Percentiles rank a stretch among this genome's conserved stretches.
These are phyloP conservation scores for Flaveria bidentis DNA, from an alignment of 129 eudicot genomes.

Conservation along the genomic window DNA sequence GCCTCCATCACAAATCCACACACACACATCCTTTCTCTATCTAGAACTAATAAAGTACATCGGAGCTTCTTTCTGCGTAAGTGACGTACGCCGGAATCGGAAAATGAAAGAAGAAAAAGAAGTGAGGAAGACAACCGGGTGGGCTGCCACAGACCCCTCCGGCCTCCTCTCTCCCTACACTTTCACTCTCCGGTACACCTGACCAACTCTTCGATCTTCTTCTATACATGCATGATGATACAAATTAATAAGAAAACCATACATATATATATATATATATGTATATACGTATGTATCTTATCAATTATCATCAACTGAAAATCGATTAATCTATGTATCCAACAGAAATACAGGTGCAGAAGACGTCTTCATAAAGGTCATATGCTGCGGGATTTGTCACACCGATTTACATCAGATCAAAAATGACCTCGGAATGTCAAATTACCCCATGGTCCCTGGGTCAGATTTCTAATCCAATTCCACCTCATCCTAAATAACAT, in stretches of 20 bases:
- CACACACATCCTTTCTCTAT: background rate
- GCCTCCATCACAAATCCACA: background rate
- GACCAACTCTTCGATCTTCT: background rate
- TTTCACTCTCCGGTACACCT: conserved; percentile 68
- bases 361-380: conserved; percentile 72
- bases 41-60: background rate
- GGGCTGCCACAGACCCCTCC: conserved; percentile 94
- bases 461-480: conserved; percentile 11
- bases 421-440: conserved; percentile 91
- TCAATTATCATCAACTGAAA: background rate
- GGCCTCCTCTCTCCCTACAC: conserved; percentile 82
- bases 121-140: conserved; percentile 65
- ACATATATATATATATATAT: background rate
- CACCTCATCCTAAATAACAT: no score
- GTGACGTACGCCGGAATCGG: background rate
- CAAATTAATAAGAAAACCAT: background rate
- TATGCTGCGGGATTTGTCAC: conserved; percentile 90
- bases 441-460: conserved; percentile 99
- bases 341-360: conserved; percentile 77
- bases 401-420: conserved; percentile 85
- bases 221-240: background rate
- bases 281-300: background rate
- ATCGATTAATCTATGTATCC: background rate
- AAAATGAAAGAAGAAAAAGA: conserved; percentile 42
- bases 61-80: background rate